A percentile compares a stretch with the other conserved stretches of the same genome.
phyloP scores from a whole-genome alignment of 495 filamentous ascomycete genomes.

The Hypoxylon crocopeplum region DNA sequence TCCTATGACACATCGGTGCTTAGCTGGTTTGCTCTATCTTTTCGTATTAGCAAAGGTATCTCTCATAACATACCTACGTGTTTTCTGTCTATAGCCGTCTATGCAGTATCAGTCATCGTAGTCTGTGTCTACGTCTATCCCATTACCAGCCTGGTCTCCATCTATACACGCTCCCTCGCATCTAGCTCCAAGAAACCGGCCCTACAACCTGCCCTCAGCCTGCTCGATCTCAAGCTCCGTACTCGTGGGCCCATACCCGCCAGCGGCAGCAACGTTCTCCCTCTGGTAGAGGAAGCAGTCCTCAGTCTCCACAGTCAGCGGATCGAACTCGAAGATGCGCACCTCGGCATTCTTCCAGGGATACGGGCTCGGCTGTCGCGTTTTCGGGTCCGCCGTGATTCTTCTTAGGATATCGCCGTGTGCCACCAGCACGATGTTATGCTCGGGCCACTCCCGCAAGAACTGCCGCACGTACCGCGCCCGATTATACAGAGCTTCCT shows the following conservation, averaged over 20 bases:
- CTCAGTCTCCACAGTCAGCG: constrained; percentile 20
- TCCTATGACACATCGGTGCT: too few species aligned
- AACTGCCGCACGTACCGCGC: constrained; percentile 23
- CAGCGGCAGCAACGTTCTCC: constrained; percentile 34
- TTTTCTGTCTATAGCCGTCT: too few species aligned
- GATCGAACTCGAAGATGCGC: constrained; percentile 62
- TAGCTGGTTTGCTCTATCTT: too few species aligned
- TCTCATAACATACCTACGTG: too few species aligned
- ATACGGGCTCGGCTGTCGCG: constrained; percentile 43
- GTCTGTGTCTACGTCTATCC: not conserved
- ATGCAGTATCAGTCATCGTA: not conserved
- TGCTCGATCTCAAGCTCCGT: constrained; percentile 32
- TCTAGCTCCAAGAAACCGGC: not conserved
- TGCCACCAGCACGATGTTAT: constrained; percentile 62
- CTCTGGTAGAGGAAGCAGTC: constrained; percentile 34
- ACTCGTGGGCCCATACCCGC: constrained; percentile 32
- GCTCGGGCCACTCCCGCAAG: constrained; percentile 57
- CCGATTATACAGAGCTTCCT: constrained; percentile 16
- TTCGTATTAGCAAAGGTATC: too few species aligned
- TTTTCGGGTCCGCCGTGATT: constrained; percentile 17
- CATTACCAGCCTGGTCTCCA: not conserved
- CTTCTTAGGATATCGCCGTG: constrained; percentile 62
- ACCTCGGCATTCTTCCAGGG: constrained; percentile 64
- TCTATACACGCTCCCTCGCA: not conserved
- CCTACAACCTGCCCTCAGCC: constrained; percentile 12